Conservation (phyloP, 805 yeast genomes). For the Metschnikowia colocasiae region DNA sequence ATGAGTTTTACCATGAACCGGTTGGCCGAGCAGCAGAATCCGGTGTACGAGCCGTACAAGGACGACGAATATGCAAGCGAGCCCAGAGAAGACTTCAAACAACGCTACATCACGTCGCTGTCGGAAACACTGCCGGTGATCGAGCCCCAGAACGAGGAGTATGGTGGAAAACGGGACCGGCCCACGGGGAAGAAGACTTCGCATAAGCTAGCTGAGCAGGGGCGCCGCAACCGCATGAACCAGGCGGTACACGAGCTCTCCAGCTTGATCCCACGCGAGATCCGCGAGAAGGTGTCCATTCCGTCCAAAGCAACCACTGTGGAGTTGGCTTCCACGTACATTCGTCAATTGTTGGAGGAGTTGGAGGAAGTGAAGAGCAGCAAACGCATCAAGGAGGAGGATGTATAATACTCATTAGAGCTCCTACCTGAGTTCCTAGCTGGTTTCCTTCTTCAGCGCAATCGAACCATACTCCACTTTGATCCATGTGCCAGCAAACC, state of each 20-base stretch:
- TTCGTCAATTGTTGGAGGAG: conserved; percentile 36
- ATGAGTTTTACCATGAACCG: conserved; percentile 48
- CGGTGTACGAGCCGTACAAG: background rate
- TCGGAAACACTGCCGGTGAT: conserved; percentile 20
- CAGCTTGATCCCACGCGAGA: conserved; percentile 57
- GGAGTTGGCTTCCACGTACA: conserved; percentile 77
- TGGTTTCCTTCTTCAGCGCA: too few species aligned
- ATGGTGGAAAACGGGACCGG: conserved; percentile 19
- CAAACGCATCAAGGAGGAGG: background rate
- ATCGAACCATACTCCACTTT: too few species aligned
- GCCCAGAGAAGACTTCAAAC: background rate
- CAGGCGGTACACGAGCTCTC: conserved; percentile 76
- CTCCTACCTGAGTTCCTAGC: too few species aligned
- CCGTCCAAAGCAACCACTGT: conserved; percentile 95
- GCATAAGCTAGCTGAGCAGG: conserved; percentile 95
- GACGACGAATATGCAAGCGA: background rate
- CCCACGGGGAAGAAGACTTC: conserved; percentile 57
- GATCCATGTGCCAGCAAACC: too few species aligned
- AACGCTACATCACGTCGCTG: conserved; percentile 12
- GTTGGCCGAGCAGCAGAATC: conserved; percentile 34
- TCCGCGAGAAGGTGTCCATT: conserved; percentile 54
- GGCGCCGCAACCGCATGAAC: conserved; percentile 90
- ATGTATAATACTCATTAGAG: background rate
- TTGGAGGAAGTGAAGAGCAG: conserved; percentile 19
- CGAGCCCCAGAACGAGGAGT: conserved; percentile 10